A percentile compares a stretch with the other conserved stretches of the same genome.
Evolutionary conservation across 2,329 filamentous ascomycete genomes (phyloP).

Genomic region (Clonostachys sp.): DNA sequence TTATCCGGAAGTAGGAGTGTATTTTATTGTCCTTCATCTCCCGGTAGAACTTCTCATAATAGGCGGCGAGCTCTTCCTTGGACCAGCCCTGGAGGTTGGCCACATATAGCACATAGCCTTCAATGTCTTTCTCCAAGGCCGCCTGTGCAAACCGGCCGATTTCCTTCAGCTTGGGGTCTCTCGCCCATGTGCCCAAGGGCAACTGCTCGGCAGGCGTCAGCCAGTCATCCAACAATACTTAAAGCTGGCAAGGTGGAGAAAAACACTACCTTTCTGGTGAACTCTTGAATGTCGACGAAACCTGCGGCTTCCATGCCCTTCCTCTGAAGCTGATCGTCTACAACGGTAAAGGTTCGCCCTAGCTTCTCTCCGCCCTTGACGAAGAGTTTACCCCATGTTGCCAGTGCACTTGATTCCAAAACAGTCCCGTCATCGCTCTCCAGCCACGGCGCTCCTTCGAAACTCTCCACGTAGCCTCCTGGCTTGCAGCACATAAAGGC

Average conservation of each 20-base stretch:
- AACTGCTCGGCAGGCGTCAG: conserved; percentile 31
- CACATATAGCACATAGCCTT: conserved; percentile 18
- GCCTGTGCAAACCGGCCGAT: conserved; percentile 20
- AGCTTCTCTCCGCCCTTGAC: conserved; percentile 14
- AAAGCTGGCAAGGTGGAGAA: conserved; percentile 23
- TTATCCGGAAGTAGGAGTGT: conserved; percentile 14
- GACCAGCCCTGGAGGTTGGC: conserved; percentile 8
- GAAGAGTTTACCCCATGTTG: conserved; percentile 11
- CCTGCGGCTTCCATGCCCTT: conserved; percentile 7
- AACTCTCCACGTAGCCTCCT: conserved; percentile 8
- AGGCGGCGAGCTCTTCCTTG: conserved; percentile 16
- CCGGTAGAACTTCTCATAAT: conserved; percentile 20
- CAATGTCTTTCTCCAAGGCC: conserved; percentile 22
- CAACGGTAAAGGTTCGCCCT: conserved; percentile 17
- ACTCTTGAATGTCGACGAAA: conserved; percentile 5
- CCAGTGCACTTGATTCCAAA: background rate
- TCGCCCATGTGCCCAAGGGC: conserved; percentile 35
- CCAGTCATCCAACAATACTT: conserved; percentile 36
- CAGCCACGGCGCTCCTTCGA: conserved; percentile 2
- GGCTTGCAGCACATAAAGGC: conserved; percentile 6
- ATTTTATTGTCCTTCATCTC: conserved; percentile 12
- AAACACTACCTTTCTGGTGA: conserved; percentile 3
- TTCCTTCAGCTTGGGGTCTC: conserved; percentile 31
- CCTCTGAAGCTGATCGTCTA: conserved; percentile 9
- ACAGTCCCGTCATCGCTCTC: conserved; percentile 5